Conservation (phyloP, 2,329 filamentous ascomycete genomes). For the Penicillium sp. region DNA sequence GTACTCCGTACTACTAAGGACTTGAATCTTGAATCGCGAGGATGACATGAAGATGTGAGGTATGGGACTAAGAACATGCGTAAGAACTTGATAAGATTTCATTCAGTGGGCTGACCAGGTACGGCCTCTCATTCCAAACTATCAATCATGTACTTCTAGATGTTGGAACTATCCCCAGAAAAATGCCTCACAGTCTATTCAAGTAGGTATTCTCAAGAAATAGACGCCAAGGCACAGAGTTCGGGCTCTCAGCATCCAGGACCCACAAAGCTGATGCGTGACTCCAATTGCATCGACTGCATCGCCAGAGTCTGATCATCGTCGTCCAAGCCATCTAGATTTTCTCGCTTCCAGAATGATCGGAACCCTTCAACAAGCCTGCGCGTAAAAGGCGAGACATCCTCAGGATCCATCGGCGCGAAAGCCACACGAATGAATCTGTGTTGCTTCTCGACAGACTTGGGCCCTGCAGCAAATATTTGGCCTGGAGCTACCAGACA, state of each 20-base stretch:
- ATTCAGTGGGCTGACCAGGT: too few species aligned
- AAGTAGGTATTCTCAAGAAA: background rate
- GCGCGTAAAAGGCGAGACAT: slow-evolving; percentile 63
- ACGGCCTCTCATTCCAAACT: too few species aligned
- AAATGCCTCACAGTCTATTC: background rate
- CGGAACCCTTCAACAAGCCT: slow-evolving; percentile 69
- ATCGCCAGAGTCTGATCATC: slow-evolving; percentile 18
- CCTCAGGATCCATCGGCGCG: slow-evolving; percentile 74
- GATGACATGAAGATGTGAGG: too few species aligned
- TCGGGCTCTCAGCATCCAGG: slow-evolving; percentile 4
- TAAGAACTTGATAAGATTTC: too few species aligned
- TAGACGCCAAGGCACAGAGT: background rate
- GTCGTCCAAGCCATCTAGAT: slow-evolving; percentile 36
- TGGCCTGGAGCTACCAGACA: slow-evolving; percentile 70
- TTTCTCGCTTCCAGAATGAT: slow-evolving; percentile 76
- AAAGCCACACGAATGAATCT: slow-evolving; percentile 79
- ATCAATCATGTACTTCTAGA: background rate
- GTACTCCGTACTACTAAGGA: background rate
- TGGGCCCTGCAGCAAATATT: slow-evolving; percentile 70
- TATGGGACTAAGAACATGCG: too few species aligned
- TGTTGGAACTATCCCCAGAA: background rate
- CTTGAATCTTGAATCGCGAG: background rate
- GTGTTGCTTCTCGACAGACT: slow-evolving; percentile 64
- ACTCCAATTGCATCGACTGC: slow-evolving; percentile 2
- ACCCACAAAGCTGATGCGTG: slow-evolving; percentile 13